Evolutionary conservation across 192 early-diverging fungal species (phyloP).

Genomic region (Backusella mclennaniae): DNA sequence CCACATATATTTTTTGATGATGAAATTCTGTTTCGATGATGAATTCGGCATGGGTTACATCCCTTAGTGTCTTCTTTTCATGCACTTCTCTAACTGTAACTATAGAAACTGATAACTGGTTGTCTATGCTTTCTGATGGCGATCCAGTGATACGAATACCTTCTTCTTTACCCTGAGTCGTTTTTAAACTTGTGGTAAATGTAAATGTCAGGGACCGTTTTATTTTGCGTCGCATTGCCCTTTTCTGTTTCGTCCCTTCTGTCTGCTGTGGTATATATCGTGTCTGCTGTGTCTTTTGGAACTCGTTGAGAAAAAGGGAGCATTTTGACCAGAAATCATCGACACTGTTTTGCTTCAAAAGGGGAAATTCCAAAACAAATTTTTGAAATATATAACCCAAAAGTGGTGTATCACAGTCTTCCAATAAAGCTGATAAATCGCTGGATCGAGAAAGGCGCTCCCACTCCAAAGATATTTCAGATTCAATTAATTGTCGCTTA

Average conservation of each 20-base stretch:
- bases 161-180: slow-evolving; percentile 22
- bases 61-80: slow-evolving; percentile 40
- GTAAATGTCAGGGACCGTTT: slow-evolving; percentile 22
- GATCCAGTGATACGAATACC: slow-evolving; percentile 10
- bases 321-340: slow-evolving; percentile 46
- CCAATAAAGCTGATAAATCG: slow-evolving; percentile 18
- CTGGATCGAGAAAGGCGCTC: slow-evolving; percentile 3
- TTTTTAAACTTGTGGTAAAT: slow-evolving; percentile 22
- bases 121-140: background rate
- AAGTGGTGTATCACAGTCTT: slow-evolving; percentile 42
- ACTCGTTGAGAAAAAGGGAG: slow-evolving; percentile 42
- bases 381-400: slow-evolving; percentile 44
- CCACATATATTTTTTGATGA: slow-evolving; percentile 26
- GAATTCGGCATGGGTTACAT: slow-evolving; percentile 43
- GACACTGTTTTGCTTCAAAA: slow-evolving; percentile 33
- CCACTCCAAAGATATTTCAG: slow-evolving; percentile 47
- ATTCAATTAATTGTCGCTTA: slow-evolving; percentile 46
- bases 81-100: slow-evolving; percentile 39
- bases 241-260: slow-evolving; percentile 14
- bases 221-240: slow-evolving; percentile 27
- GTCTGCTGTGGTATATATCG: slow-evolving; percentile 17
- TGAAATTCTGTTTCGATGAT: slow-evolving; percentile 34
- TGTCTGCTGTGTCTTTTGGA: slow-evolving; percentile 33
- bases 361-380: slow-evolving; percentile 45
- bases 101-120: slow-evolving; percentile 36